These are phyloP conservation scores for Arthrobotrys pseudoclavata DNA, from an alignment of 2,329 filamentous ascomycete genomes.

Conservation along the genomic window DNA sequence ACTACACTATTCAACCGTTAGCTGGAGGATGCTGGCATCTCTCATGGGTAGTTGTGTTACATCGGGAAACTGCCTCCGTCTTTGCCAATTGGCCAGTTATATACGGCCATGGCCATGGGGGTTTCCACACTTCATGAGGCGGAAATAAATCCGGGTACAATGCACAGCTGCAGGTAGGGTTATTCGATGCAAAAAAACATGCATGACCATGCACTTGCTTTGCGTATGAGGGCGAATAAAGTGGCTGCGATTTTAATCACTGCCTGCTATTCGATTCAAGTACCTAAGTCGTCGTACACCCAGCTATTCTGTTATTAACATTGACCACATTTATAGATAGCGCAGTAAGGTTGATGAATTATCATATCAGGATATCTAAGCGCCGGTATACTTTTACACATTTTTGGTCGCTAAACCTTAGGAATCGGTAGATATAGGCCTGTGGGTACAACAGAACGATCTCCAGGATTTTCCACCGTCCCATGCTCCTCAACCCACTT, in stretches of 20 bases:
- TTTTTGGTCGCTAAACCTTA: not conserved
- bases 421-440: not conserved
- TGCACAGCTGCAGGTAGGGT: not conserved
- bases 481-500: slow-evolving; percentile 20
- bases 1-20: slow-evolving; percentile 56
- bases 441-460: not conserved
- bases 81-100: not conserved
- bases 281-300: too few species aligned
- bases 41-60: not conserved
- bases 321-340: not conserved
- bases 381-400: not conserved
- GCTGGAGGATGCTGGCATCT: slow-evolving; percentile 6
- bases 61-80: not conserved
- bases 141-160: not conserved
- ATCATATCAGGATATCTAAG: not conserved
- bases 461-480: not conserved
- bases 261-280: not conserved
- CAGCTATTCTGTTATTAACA: not conserved
- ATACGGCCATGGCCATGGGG: not conserved
- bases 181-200: not conserved
- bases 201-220: not conserved
- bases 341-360: too few species aligned
- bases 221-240: not conserved
- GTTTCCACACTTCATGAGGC: not conserved
- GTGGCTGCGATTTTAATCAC: not conserved